Percentiles rank a stretch among this genome's conserved stretches.
These are phyloP conservation scores for Trifolium fragiferum DNA, from an alignment of 306 rosid species.

Conservation along the genomic window DNA sequence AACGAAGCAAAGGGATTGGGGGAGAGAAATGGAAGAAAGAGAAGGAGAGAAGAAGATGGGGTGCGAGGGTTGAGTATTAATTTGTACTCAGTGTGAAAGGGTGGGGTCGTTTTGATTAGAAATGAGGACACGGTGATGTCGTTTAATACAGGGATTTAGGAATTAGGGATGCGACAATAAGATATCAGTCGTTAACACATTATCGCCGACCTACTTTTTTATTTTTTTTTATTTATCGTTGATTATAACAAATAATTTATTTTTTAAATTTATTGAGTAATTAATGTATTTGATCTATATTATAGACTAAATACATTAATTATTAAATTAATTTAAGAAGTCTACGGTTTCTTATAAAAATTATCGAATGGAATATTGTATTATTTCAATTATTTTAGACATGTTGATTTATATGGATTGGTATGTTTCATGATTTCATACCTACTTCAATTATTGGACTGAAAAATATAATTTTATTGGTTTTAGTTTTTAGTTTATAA, in stretches of 20 bases:
- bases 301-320: too few species aligned
- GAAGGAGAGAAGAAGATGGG: constrained; percentile 15
- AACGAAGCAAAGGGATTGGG: constrained; percentile 50
- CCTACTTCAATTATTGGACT: constrained; percentile 3
- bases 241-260: too few species aligned
- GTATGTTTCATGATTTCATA: not conserved
- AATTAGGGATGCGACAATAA: constrained; percentile 40
- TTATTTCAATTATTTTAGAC: not conserved
- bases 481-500: not conserved
- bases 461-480: not conserved
- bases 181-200: constrained; percentile 32
- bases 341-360: too few species aligned
- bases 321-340: too few species aligned
- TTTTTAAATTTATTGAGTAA: too few species aligned
- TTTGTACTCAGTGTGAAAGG: constrained; percentile 37
- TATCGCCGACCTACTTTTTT: constrained; percentile 31
- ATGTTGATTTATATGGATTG: not conserved
- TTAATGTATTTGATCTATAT: too few species aligned
- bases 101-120: constrained; percentile 47
- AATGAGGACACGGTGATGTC: constrained; percentile 40
- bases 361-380: too few species aligned
- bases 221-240: not conserved
- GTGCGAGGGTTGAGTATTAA: constrained; percentile 42
- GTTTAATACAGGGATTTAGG: constrained; percentile 33
- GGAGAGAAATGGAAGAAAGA: constrained; percentile 20